Conservation (phyloP, 2,329 filamentous ascomycete genomes). For the Mycosphaerella sp. region DNA sequence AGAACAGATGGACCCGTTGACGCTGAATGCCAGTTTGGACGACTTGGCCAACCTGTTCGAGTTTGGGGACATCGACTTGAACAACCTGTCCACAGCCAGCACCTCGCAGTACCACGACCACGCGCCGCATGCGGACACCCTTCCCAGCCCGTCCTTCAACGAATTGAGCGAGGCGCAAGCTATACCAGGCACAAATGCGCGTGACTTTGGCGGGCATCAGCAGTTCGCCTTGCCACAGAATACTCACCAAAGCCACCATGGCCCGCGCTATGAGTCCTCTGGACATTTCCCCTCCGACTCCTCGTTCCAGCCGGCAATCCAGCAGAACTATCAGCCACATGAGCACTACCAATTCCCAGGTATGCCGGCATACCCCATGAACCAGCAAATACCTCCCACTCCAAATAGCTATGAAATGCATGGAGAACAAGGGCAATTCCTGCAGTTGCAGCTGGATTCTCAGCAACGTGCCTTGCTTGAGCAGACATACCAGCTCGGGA, state of each 20-base stretch:
- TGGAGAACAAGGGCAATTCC: constrained; percentile 51
- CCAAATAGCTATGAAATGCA: constrained; percentile 76
- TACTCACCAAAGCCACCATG: constrained; percentile 17
- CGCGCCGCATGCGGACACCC: constrained; percentile 24
- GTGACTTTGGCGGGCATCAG: constrained; percentile 31
- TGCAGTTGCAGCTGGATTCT: constrained; percentile 47
- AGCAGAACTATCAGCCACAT: constrained; percentile 23
- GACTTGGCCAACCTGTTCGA: constrained; percentile 43
- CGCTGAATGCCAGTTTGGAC: constrained; percentile 32
- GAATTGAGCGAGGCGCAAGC: constrained; percentile 25
- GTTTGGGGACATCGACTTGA: constrained; percentile 34
- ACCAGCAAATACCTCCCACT: constrained; percentile 64
- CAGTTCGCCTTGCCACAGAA: constrained; percentile 23
- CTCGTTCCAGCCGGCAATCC: constrained; percentile 27
- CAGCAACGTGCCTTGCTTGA: constrained; percentile 61
- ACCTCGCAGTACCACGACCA: constrained; percentile 23
- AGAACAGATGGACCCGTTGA: constrained; percentile 36
- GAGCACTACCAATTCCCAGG: constrained; percentile 35
- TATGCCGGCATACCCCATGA: constrained; percentile 43
- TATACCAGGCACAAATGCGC: constrained; percentile 22
- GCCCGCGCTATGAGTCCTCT: constrained; percentile 12
- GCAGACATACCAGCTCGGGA: constrained; percentile 56
- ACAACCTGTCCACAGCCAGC: constrained; percentile 24
- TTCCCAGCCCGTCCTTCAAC: constrained; percentile 29
- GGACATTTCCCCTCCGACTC: constrained; percentile 21